Base-by-base conservation (phyloP, 805 yeast species). In the Suhomyces pyralidae region DNA sequence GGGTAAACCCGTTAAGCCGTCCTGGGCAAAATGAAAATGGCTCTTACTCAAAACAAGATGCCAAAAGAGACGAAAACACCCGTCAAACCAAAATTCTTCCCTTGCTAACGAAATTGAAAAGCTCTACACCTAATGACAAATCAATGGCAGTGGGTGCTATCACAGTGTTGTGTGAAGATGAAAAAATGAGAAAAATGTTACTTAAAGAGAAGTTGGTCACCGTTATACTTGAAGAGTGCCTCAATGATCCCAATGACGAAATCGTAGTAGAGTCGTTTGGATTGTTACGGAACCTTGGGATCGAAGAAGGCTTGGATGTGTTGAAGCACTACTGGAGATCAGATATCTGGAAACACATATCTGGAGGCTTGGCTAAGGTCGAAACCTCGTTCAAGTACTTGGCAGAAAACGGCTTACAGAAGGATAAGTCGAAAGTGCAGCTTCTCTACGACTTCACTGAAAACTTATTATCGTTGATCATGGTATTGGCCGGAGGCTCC, bases 281-380 rank as follows among this genome's bases (percentile, higher is more conserved):
- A 1, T 73, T 93, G 22, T 71, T 94, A 56, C 80, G 97, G 65
- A 90, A 88, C 63, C 64, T 93, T 51, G 85, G 87, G 2, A 76
- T 90, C 50, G 96, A 90, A 63, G 96, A 91, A 69, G 97, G 97
- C 19, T 85, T 89, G 60, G 96, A 90, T 57, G 80, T 90, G 36
- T 83, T 90, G 25, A 80, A 82, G 19, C 82, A 81, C 65, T 66
- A 88, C 50, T 87, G 96, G 88, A 81, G 97, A 64, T 82, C 83
- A 15, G 83, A 87, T 55, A 82, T 93, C 42, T 85, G 96, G 88
- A 74, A 80, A 0, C 70, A 80, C 25, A 76, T 90, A 40, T 80
- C 77, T 46, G 57, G 65, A 4, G 80, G 84, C 2, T 69, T 89
- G 44, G 65, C 65, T 0, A 84, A 84, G 55, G 77, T 84, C 22